Conservation (phyloP, 352 stramenopile species). For the Globisporangium uncinulatum region DNA sequence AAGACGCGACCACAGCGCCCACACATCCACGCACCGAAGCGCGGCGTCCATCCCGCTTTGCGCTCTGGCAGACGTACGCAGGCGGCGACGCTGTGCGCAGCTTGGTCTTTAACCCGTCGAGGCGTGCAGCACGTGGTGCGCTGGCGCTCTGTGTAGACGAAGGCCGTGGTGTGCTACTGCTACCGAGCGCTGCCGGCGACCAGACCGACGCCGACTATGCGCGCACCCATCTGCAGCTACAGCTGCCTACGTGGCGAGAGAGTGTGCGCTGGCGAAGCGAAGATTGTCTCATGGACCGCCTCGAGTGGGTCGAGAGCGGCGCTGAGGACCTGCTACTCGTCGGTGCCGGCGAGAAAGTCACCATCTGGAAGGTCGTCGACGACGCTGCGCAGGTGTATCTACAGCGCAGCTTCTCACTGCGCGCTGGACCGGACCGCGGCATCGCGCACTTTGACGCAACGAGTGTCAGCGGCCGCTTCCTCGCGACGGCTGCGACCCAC, state of each 20-base stretch:
- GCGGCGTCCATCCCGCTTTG: constrained; percentile 36
- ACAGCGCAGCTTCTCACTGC: constrained; percentile 57
- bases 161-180: constrained; percentile 55
- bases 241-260: constrained; percentile 61
- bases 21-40: constrained; percentile 15
- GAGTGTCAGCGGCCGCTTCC: constrained; percentile 39
- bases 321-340: constrained; percentile 67
- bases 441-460: constrained; percentile 64
- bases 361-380: constrained; percentile 79
- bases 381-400: constrained; percentile 76
- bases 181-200: constrained; percentile 19
- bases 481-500: constrained; percentile 47
- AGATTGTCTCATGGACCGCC: constrained; percentile 46
- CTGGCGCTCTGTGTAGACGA: constrained; percentile 60
- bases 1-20: constrained; percentile 7
- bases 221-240: constrained; percentile 65
- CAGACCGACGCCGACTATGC: constrained; percentile 31
- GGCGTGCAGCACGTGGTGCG: constrained; percentile 42
- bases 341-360: constrained; percentile 61
- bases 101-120: constrained; percentile 50
- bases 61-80: constrained; percentile 70
- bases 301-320: constrained; percentile 69
- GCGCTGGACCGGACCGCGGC: constrained; percentile 7
- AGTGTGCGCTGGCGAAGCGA: constrained; percentile 68
- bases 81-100: constrained; percentile 34